phyloP scores from a whole-genome alignment of 148 eudicot species.

The Rhododendron ferrugineum region DNA sequence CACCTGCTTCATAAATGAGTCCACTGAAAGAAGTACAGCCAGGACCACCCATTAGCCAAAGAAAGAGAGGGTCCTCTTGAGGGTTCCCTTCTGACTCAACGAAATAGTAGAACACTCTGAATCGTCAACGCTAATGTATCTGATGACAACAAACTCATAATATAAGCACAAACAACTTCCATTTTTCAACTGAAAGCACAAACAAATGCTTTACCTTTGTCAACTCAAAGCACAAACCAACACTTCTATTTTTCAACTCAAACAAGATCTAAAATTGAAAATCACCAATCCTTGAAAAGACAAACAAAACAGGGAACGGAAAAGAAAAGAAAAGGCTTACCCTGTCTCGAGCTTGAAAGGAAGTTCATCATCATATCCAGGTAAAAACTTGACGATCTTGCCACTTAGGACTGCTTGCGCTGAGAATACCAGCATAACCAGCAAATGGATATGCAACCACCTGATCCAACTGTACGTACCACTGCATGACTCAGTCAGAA shows the following conservation, averaged over 20 bases:
- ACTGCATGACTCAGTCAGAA: too few species aligned
- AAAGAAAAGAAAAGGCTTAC: neutral
- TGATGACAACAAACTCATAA: neutral
- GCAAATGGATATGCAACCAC: conserved; percentile 7
- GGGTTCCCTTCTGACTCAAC: conserved; percentile 34
- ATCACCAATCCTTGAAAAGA: too few species aligned
- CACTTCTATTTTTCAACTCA: too few species aligned
- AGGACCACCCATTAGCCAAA: conserved; percentile 35
- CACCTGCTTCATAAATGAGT: conserved; percentile 29
- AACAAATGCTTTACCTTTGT: too few species aligned
- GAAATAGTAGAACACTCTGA: conserved; percentile 35
- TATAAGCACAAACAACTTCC: neutral
- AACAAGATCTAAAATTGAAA: too few species aligned
- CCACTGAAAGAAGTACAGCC: conserved; percentile 31
- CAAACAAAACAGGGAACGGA: too few species aligned
- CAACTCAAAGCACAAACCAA: neutral
- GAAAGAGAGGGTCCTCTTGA: conserved; percentile 24
- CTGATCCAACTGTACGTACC: neutral
- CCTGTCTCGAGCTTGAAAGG: conserved; percentile 40
- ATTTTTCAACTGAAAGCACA: neutral
- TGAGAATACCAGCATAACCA: neutral
- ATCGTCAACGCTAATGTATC: conserved; percentile 22
- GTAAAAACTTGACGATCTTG: conserved; percentile 21
- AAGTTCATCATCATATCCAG: conserved; percentile 31
- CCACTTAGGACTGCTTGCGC: conserved; percentile 4